These are phyloP conservation scores for Casuarina cunninghamiana DNA, from an alignment of 306 rosid species.

Conservation along the genomic window DNA sequence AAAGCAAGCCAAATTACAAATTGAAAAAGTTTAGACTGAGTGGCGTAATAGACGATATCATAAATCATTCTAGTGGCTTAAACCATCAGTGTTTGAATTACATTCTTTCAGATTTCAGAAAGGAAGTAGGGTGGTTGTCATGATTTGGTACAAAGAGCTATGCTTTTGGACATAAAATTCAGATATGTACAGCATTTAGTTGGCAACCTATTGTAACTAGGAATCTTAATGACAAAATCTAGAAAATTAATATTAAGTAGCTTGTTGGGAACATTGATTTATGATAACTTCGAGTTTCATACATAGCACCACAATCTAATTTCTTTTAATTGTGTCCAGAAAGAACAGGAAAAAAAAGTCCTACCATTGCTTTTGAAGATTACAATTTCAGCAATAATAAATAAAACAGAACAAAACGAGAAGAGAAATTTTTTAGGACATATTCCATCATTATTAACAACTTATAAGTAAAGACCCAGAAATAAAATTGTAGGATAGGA, in stretches of 20 bases:
- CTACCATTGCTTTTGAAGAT: background rate
- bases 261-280: background rate
- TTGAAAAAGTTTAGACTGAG: background rate
- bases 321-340: background rate
- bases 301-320: background rate
- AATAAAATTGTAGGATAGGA: constrained; percentile 5
- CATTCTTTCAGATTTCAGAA: background rate
- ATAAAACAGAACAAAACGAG: background rate
- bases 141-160: background rate
- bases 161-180: background rate
- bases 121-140: background rate
- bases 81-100: background rate
- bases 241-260: background rate
- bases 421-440: background rate
- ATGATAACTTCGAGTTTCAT: background rate
- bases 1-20: background rate
- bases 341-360: background rate
- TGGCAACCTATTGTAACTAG: background rate
- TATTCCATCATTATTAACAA: background rate
- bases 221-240: background rate
- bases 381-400: background rate
- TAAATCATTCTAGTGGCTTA: background rate
- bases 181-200: background rate
- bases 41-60: background rate
- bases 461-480: background rate